Conservation (phyloP, 2,329 filamentous ascomycete species). For the Fusarium beomiforme region DNA sequence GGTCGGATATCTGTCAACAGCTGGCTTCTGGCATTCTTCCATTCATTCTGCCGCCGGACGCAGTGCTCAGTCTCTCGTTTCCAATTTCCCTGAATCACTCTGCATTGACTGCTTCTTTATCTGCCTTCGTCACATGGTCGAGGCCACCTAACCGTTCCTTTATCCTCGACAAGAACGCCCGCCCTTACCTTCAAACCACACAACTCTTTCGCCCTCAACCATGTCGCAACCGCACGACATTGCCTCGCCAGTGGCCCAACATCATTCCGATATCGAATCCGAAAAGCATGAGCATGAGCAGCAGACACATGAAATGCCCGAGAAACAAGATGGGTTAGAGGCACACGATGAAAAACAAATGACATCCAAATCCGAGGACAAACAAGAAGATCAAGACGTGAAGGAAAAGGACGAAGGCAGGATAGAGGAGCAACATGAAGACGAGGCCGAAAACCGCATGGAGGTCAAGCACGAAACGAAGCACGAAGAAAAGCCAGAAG, state of each 20-base stretch:
- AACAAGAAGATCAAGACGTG: conserved; percentile 11
- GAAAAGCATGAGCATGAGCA: conserved; percentile 24
- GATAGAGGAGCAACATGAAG: conserved; percentile 4
- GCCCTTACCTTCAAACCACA: not conserved
- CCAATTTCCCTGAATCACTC: conserved; percentile 25
- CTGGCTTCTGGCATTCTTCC: conserved; percentile 41
- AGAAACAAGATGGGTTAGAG: not conserved
- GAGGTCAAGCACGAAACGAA: conserved; percentile 4
- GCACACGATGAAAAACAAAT: conserved; percentile 10
- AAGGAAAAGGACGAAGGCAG: not conserved
- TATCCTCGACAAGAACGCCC: conserved; percentile 21
- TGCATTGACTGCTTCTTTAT: conserved; percentile 20
- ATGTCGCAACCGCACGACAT: conserved; percentile 50
- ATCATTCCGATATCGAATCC: conserved; percentile 9
- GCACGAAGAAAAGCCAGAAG: not conserved
- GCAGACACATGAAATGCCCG: not conserved
- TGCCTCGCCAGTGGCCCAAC: conserved; percentile 38
- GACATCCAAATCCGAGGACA: not conserved
- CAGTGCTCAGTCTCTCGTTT: conserved; percentile 26
- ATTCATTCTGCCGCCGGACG: conserved; percentile 36
- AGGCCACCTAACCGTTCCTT: conserved; percentile 32
- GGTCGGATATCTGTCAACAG: conserved; percentile 36
- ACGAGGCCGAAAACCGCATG: not conserved
- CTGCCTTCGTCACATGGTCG: conserved; percentile 30
- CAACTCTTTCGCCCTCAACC: conserved; percentile 18